Percentiles rank a stretch among this genome's conserved stretches.
phyloP scores from a whole-genome alignment of 345 rosid genomes.

The Pelargonium nanum region DNA sequence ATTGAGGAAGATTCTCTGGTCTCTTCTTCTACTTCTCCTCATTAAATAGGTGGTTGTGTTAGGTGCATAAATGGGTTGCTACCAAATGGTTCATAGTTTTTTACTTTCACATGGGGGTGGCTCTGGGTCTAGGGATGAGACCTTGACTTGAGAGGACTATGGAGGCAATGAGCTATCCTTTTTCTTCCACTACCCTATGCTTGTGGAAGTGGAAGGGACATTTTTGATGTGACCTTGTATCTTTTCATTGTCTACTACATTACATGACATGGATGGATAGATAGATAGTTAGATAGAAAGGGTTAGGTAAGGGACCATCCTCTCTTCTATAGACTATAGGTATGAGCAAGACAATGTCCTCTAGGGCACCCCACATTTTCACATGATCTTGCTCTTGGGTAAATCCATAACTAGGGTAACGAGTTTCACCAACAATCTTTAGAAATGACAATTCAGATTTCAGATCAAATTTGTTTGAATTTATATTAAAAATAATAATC shows the following conservation, averaged over 20 bases:
- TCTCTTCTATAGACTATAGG: neutral
- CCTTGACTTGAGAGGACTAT: no score
- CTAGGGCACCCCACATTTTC: conserved; percentile 3
- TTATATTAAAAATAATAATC: no score
- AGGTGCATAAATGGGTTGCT: neutral
- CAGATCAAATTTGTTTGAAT: no score
- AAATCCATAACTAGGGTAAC: no score
- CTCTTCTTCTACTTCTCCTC: no score
- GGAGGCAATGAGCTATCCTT: neutral
- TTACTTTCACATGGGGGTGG: neutral
- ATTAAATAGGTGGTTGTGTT: neutral
- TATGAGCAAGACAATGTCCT: neutral
- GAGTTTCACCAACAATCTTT: no score
- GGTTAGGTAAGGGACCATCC: neutral
- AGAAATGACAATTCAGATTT: no score
- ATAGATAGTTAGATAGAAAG: no score
- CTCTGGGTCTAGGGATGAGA: no score
- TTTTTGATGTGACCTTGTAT: neutral
- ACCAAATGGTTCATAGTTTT: neutral
- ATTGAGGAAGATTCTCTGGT: no score
- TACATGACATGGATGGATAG: no score
- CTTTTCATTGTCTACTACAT: neutral
- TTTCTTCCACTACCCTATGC: neutral
- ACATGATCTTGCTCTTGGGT: conserved; percentile 26
- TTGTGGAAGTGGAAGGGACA: conserved; percentile 3